A percentile compares a stretch with the other conserved stretches of the same genome.
Evolutionary conservation across 345 rosid genomes (phyloP).

Genomic region (Raphanus sativus): DNA sequence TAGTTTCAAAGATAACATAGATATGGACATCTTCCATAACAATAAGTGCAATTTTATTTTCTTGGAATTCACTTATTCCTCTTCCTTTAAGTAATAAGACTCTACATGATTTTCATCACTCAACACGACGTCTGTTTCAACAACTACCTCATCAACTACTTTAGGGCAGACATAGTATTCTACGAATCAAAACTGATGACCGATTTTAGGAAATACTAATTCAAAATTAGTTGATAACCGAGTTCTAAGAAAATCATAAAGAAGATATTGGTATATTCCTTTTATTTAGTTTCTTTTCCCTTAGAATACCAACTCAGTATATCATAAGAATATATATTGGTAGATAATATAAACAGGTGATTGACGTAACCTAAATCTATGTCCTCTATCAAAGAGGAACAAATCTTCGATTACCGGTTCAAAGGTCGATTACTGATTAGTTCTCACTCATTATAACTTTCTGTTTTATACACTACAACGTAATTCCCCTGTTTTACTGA

Average conservation of each 20-base stretch:
- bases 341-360: background rate
- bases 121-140: too few species aligned
- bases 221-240: background rate
- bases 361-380: background rate
- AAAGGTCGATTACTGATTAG: background rate
- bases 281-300: background rate
- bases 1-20: too few species aligned
- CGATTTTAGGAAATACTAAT: background rate
- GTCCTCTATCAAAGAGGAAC: constrained; percentile 11
- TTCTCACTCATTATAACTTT: background rate
- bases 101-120: too few species aligned
- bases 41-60: too few species aligned
- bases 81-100: too few species aligned
- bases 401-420: constrained; percentile 4
- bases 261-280: background rate
- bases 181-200: background rate
- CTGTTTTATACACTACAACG: background rate
- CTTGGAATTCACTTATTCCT: too few species aligned
- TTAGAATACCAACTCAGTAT: background rate
- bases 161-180: background rate
- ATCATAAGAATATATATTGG: background rate
- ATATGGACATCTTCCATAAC: too few species aligned
- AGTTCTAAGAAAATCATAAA: background rate
- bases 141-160: too few species aligned
- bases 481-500: background rate